phyloP scores from a whole-genome alignment of 768 basidiomycete species.

The Candolleomyces aberdarensis region DNA sequence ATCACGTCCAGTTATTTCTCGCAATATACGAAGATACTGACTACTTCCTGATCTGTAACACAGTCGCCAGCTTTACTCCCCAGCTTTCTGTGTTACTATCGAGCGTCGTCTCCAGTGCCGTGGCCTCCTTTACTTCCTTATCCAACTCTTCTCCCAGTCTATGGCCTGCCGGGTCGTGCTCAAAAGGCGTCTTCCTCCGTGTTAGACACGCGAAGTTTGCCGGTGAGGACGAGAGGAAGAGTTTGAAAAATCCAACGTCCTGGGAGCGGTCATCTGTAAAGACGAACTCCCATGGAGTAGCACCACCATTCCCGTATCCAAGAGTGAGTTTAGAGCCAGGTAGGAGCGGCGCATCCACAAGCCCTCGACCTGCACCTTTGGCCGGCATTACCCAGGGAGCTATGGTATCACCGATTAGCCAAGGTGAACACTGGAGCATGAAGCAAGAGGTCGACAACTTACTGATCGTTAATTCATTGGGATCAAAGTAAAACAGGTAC shows the following conservation, averaged over 20 bases:
- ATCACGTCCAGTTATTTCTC: neutral
- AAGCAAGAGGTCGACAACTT: conserved; percentile 6
- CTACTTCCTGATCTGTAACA: neutral
- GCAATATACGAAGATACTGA: neutral
- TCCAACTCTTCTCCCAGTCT: neutral
- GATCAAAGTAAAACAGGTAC: conserved; percentile 42
- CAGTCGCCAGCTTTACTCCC: neutral
- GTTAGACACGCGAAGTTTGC: conserved; percentile 31
- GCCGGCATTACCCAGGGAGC: too few species aligned
- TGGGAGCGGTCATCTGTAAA: conserved; percentile 26
- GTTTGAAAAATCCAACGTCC: conserved; percentile 42
- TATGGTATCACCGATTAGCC: too few species aligned
- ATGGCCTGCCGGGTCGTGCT: neutral
- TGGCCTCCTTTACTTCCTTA: neutral
- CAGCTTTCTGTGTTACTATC: neutral
- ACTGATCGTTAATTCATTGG: conserved; percentile 33
- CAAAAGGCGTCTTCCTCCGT: conserved; percentile 30
- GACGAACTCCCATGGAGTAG: conserved; percentile 26
- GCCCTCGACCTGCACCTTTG: too few species aligned
- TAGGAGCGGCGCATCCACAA: too few species aligned
- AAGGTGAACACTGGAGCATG: too few species aligned
- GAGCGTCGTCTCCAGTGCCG: too few species aligned
- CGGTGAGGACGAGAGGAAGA: conserved; percentile 36
- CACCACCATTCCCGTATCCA: conserved; percentile 38
- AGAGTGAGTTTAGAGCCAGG: conserved; percentile 26